phyloP scores from a whole-genome alignment of 106 monocot species.

The Agapanthus africanus region DNA sequence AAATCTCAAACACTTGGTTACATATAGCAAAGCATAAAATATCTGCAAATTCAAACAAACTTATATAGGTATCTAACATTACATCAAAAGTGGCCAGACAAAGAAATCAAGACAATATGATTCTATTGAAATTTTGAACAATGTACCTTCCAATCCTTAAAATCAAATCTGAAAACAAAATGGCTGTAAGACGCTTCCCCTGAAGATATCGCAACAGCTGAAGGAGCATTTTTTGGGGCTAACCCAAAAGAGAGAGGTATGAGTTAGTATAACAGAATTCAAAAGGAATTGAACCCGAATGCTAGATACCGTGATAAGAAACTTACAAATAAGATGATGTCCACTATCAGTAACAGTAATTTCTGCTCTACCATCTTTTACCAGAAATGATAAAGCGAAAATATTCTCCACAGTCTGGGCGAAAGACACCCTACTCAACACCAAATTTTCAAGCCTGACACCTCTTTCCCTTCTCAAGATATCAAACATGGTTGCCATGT shows the following conservation, averaged over 20 bases:
- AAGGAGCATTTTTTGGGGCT: conserved; percentile 86
- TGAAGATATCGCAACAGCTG: conserved; percentile 55
- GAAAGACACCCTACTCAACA: conserved; percentile 62
- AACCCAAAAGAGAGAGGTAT: conserved; percentile 3
- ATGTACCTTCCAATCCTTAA: conserved; percentile 85
- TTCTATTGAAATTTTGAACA: too few relatives aligned
- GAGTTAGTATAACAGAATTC: conserved; percentile 2
- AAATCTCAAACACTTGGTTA: too few relatives aligned
- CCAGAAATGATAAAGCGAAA: conserved; percentile 76
- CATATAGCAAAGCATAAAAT: too few relatives aligned
- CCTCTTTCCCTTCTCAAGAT: conserved; percentile 49
- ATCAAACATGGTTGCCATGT: conserved; percentile 75
- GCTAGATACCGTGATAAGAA: not conserved
- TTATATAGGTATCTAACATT: too few relatives aligned
- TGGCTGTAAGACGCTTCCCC: conserved; percentile 68
- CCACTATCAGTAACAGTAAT: conserved; percentile 39
- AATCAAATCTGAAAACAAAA: conserved; percentile 93
- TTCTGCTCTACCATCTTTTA: conserved; percentile 79
- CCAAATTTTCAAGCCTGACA: conserved; percentile 50
- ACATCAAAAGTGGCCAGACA: too few relatives aligned
- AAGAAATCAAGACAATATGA: too few relatives aligned
- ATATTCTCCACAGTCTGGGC: conserved; percentile 87
- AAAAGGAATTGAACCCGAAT: not conserved
- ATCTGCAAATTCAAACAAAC: too few relatives aligned
- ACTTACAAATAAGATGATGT: conserved; percentile 63